Percentiles rank a stretch among this genome's conserved stretches.
These are phyloP conservation scores for Ailanthus altissimus DNA, from an alignment of 345 rosid genomes.

Conservation along the genomic window DNA sequence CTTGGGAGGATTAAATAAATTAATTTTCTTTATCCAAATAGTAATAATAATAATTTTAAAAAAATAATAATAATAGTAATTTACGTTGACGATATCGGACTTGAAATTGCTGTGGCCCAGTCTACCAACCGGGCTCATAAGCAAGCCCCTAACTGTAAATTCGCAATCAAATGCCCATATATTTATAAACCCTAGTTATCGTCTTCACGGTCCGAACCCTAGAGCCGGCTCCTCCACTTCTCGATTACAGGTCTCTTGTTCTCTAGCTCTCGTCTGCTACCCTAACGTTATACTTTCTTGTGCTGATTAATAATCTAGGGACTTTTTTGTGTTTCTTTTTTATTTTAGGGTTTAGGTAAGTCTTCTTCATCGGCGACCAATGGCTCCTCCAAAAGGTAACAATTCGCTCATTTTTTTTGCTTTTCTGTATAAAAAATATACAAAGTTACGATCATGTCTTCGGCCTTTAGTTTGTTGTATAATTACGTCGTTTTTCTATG, in stretches of 20 bases:
- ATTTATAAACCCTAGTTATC: slow-evolving; percentile 35
- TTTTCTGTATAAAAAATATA: background rate
- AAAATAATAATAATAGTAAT: too few relatives aligned
- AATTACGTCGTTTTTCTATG: background rate
- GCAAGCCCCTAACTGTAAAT: background rate
- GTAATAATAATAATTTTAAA: too few relatives aligned
- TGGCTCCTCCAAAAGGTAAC: slow-evolving; percentile 29
- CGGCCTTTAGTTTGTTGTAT: background rate
- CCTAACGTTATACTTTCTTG: too few relatives aligned
- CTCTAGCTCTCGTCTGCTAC: background rate
- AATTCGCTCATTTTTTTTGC: background rate
- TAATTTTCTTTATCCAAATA: too few relatives aligned
- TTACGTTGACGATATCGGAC: background rate
- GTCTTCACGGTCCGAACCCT: slow-evolving; percentile 27
- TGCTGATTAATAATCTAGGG: too few relatives aligned
- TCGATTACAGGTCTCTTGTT: slow-evolving; percentile 27
- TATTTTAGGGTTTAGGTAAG: background rate
- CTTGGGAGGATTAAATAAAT: too few relatives aligned
- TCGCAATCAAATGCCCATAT: background rate
- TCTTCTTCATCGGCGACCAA: slow-evolving; percentile 12
- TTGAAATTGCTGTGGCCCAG: background rate
- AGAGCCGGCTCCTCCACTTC: slow-evolving; percentile 26
- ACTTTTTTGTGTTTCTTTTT: background rate
- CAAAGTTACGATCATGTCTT: background rate
- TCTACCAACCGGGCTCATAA: background rate